Base-by-base conservation (phyloP, 495 filamentous ascomycete genomes). In the Talaromyces thailandensis region DNA sequence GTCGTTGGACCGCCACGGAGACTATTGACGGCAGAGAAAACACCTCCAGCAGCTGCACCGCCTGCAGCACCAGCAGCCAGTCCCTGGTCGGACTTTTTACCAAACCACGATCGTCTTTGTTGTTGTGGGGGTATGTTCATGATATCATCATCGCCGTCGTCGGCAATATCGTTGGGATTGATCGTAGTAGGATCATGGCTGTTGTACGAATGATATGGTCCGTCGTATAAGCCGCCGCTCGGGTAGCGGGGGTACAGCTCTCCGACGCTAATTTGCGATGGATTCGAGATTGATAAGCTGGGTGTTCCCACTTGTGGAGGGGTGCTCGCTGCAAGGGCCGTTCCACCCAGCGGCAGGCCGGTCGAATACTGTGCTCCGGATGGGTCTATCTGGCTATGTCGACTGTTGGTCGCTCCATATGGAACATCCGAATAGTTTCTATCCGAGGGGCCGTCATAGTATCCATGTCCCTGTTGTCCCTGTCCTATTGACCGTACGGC, bases 101-200 rank as follows among this genome's bases (percentile, higher is more conserved):
- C 77, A 11, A 86, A 70, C 64, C 83, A 80, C 29, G 83, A 86
- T 25, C 55, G 55, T 12, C 29, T 28, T 23, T 57, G 55, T 53
- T 66, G 72, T 58, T 73, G 71, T 51, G 67, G 71, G 25, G 71
- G 75, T 70, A 69, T 75, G 65, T 65, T 73, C 61, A 61, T 70
- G 55, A 92, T 80, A 4, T 87, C 90, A 64, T 96, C 92, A 66
- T 96, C 92, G 7, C 88, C 91, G 67, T 96, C 91, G 67, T 96
- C 92, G 3, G 81, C 85, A 60, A 95, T 92, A 2, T 87, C 86
- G 63, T 88, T 83, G 0, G 91, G 91, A 68, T 96, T 87, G 57
- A 95, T 86, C 18, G 76, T 75, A 16, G 80, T 76, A 6, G 81
- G 62, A 63, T 75, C 64, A 74, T 79, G 71, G 84, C 83, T 78